Base-by-base conservation (phyloP, 306 rosid genomes). In the Lagenaria siceraria region DNA sequence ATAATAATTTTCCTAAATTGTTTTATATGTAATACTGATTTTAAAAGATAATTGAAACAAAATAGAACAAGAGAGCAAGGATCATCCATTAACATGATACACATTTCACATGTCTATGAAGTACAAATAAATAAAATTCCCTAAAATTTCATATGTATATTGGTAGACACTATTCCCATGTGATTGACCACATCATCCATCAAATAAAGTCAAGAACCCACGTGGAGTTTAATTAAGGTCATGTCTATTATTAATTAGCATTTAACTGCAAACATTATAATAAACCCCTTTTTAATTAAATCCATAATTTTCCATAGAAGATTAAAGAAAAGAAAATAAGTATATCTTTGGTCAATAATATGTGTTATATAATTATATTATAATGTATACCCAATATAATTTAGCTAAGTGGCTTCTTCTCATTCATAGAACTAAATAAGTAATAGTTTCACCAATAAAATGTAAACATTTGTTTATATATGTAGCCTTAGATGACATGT, bases 141-240 rank as follows among this genome's bases (percentile, higher is more conserved):
- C 18, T 10, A 68, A 38, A 68, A 11, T 68, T 65, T n/a, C 19
- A 11, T 21, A 22, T 35, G 27, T 68, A 36, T 12, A 68, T 42
- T 68, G 24, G 24, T 18, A n/a, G n/a, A 25, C 4, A 17, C 46
- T 71, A 46, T 71, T 71, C 59, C 76, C 76, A 71, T 71, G 76
- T 43, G 40, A 48, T 17, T 9, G 9, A 29, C 59, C 76, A 27
- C 76, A 48, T 49, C 40, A 29, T 48, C 4, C 56, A 71, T 71
- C 40, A 48, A 22, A 25, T 71, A 48, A 71, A 71, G 59, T 71
- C 58, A 71, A 71, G 76, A 71, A 48, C 24, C 76, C 76, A 71
- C 76, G 59, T 71, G 59, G 40, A 71, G 24, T 48, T 71, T 71
- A 27, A 64, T 35, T 64, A 64, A 17, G 71, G 1, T 17, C 24